These are phyloP conservation scores for Boletus rufocinnamomeus DNA, from an alignment of 768 basidiomycete genomes.

Conservation along the genomic window DNA sequence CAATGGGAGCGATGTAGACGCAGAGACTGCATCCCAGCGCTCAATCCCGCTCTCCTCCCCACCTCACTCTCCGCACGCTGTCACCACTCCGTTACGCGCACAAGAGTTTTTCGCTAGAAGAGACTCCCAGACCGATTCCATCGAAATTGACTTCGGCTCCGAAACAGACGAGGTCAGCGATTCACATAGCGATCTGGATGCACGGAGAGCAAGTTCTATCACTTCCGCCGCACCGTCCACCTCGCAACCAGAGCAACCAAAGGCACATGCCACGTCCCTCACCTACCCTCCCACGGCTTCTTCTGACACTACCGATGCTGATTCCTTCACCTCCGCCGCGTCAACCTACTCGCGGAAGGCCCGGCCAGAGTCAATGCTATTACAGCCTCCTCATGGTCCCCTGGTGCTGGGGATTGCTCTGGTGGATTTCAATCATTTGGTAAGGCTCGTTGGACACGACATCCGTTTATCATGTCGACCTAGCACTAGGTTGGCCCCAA, in stretches of 20 bases:
- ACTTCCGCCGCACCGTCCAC: slow-evolving; percentile 53
- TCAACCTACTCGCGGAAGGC: slow-evolving; percentile 62
- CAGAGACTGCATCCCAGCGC: slow-evolving; percentile 76
- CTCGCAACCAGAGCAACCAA: slow-evolving; percentile 39
- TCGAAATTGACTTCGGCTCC: slow-evolving; percentile 56
- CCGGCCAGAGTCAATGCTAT: slow-evolving; percentile 75
- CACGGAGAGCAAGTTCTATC: slow-evolving; percentile 47
- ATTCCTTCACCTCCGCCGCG: slow-evolving; percentile 63
- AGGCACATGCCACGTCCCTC: slow-evolving; percentile 36
- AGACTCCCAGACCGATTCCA: slow-evolving; percentile 47
- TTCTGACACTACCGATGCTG: slow-evolving; percentile 46
- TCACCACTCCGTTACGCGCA: slow-evolving; percentile 21
- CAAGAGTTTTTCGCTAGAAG: slow-evolving; percentile 41
- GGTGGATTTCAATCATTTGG: slow-evolving; percentile 95
- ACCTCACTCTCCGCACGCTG: slow-evolving; percentile 49
- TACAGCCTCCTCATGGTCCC: slow-evolving; percentile 55
- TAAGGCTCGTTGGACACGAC: slow-evolving; percentile 37
- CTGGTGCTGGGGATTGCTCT: slow-evolving; percentile 84
- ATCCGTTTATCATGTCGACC: slow-evolving; percentile 17
- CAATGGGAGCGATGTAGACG: slow-evolving; percentile 55
- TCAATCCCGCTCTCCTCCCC: slow-evolving; percentile 77
- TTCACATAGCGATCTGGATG: slow-evolving; percentile 39
- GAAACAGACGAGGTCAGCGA: slow-evolving; percentile 56
- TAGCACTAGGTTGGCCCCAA: slow-evolving; percentile 78
- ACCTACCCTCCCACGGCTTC: slow-evolving; percentile 64